Base-by-base conservation (phyloP, 108 stramenopile genomes). In the Cyclostephanos tholiformis region DNA sequence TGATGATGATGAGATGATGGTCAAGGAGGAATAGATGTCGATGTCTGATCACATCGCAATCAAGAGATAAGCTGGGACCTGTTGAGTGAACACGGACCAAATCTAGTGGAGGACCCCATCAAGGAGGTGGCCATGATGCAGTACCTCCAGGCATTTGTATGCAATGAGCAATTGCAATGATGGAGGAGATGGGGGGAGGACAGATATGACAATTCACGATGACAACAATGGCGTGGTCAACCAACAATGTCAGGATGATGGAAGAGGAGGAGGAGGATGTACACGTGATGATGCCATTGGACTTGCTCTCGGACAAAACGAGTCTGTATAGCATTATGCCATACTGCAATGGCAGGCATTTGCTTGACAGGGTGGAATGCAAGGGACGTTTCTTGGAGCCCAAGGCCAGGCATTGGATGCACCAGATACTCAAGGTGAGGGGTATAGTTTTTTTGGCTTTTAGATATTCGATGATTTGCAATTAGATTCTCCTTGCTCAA, bases 271-370 rank as follows among this genome's bases (percentile, higher is more conserved):
- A 74, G 59, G 75, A 76, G 35, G 77, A 84, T 5, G 87, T 89
- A 62, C 59, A 60, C 35, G 75, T 92, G 27, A 90, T 94, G 93
- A 87, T 87, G 82, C 85, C 85, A 20, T 56, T 91, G 17, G 93
- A 94, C 65, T 61, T 90, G 29, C 76, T 91, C 23, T 68, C 85
- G 22, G 97, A 97, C 66, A 86, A 92, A 32, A 71, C 73, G 44
- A 82, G 93, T 74, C 56, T 97, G 67, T 97, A 97, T 64, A 83
- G 82, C 52, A 72, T 97, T 63, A 92, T 92, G 92, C 94, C 95
- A 5, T 96, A 89, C 63, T 96, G 95, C 64, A 77, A 86, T 27
- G 90, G 94, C 19, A 96, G 97, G 36, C 95, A 96, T 73, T 74
- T 97, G 38, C 96, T 92, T 60, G 93, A 89, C 46, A 62, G 88